Conservation (phyloP, 1,139 yeast species). For the Scheffersomyces titani region DNA sequence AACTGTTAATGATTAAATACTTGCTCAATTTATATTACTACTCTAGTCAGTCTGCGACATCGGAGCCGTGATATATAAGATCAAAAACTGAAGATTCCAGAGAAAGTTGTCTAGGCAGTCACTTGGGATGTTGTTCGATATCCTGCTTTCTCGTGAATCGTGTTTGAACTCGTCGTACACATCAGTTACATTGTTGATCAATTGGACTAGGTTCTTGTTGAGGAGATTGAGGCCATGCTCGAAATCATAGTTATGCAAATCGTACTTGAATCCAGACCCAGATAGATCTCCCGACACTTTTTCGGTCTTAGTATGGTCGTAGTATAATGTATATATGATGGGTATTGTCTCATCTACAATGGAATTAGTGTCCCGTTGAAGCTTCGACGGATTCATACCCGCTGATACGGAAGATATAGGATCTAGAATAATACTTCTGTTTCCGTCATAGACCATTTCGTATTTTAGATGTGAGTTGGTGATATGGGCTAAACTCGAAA, state of each 20-base stretch:
- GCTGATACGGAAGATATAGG: conserved; percentile 18
- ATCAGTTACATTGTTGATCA: conserved; percentile 26
- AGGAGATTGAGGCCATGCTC: conserved; percentile 37
- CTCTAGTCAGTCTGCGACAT: not conserved
- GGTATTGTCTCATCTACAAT: conserved; percentile 3
- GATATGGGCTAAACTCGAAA: conserved; percentile 24
- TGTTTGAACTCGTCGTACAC: conserved; percentile 16
- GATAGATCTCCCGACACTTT: conserved; percentile 13
- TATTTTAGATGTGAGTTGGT: conserved; percentile 30
- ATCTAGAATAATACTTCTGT: conserved; percentile 28
- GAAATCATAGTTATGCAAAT: conserved; percentile 27
- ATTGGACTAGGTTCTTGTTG: conserved; percentile 30
- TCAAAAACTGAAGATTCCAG: conserved; percentile 43
- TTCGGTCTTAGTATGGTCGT: conserved; percentile 25
- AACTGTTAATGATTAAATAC: too few relatives aligned
- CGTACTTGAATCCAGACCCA: conserved; percentile 8
- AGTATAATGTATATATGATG: conserved; percentile 27
- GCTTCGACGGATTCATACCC: not conserved
- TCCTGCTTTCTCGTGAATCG: conserved; percentile 10
- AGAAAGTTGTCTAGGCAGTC: conserved; percentile 45
- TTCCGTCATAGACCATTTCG: conserved; percentile 26
- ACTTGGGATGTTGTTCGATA: conserved; percentile 29
- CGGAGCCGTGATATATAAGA: conserved; percentile 38
- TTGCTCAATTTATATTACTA: not conserved
- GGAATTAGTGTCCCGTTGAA: not conserved